Conservation (phyloP, 495 filamentous ascomycete genomes). For the Hypoxylon trugodes region DNA sequence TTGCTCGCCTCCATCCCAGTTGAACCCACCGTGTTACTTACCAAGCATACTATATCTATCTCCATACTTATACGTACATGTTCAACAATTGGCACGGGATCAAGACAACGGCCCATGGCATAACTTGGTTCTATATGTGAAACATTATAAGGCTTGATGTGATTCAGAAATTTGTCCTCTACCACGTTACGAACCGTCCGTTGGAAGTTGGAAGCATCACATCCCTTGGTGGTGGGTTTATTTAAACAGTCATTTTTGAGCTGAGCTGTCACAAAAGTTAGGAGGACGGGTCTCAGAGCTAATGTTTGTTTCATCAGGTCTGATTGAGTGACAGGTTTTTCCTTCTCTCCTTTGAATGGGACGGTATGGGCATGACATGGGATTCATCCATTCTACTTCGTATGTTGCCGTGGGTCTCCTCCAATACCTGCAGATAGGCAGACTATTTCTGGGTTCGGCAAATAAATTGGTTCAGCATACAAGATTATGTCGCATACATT, state of each 20-base stretch:
- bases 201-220: conserved; percentile 3
- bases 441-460: conserved; percentile 34
- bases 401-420: conserved; percentile 27
- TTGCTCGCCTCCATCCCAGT: background rate
- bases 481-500: conserved; percentile 6
- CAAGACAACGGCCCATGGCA: background rate
- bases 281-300: conserved; percentile 24
- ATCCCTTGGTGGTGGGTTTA: background rate
- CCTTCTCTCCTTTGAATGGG: no score
- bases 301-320: conserved; percentile 36
- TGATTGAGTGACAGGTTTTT: conserved; percentile 24
- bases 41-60: no score
- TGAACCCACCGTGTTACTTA: background rate
- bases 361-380: no score
- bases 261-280: conserved; percentile 15
- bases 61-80: background rate
- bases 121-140: conserved; percentile 7
- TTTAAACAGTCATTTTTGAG: no score
- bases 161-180: conserved; percentile 4
- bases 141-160: background rate
- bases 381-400: conserved; percentile 10
- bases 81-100: background rate
- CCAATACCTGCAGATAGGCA: conserved; percentile 30
- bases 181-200: background rate
- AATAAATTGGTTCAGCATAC: conserved; percentile 27